A percentile compares a stretch with the other conserved stretches of the same genome.
Conservation (phyloP, 2,329 filamentous ascomycete species). For the Talaromyces islandicus region DNA sequence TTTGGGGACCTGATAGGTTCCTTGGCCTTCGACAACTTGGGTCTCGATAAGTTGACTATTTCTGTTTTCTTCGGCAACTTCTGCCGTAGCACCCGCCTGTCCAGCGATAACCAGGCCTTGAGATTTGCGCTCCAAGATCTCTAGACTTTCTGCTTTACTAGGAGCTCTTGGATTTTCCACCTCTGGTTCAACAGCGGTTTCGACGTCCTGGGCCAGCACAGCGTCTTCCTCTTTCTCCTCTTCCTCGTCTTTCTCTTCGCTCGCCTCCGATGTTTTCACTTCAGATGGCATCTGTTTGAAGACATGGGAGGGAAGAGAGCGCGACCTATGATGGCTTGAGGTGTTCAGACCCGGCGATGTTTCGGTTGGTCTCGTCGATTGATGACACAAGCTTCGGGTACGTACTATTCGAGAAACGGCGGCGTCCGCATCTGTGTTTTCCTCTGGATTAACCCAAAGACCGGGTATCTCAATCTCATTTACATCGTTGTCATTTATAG, state of each 20-base stretch:
- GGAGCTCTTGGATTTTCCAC: not conserved
- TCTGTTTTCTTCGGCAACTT: not conserved
- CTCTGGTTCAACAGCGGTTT: not conserved
- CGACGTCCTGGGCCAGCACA: not conserved
- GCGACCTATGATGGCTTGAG: slow-evolving; percentile 36
- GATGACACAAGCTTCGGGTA: slow-evolving; percentile 29
- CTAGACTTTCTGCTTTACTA: not conserved
- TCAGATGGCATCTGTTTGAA: not conserved
- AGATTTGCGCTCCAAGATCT: not conserved
- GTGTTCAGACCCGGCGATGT: slow-evolving; percentile 7
- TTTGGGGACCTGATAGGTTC: slow-evolving; percentile 24
- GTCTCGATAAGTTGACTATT: not conserved
- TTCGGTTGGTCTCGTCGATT: slow-evolving; percentile 4
- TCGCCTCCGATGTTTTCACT: not conserved
- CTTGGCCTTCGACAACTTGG: slow-evolving; percentile 28
- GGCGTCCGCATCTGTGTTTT: slow-evolving; percentile 30
- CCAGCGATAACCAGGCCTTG: not conserved
- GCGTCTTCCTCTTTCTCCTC: not conserved
- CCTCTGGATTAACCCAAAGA: slow-evolving; percentile 56
- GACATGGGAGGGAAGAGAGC: slow-evolving; percentile 43
- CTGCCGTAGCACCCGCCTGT: not conserved
- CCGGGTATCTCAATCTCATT: slow-evolving; percentile 58
- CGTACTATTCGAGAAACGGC: slow-evolving; percentile 36
- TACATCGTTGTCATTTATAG: slow-evolving; percentile 55
- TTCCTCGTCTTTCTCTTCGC: not conserved